phyloP scores from a whole-genome alignment of 179 eudicot genomes.

The Silene vulgaris region DNA sequence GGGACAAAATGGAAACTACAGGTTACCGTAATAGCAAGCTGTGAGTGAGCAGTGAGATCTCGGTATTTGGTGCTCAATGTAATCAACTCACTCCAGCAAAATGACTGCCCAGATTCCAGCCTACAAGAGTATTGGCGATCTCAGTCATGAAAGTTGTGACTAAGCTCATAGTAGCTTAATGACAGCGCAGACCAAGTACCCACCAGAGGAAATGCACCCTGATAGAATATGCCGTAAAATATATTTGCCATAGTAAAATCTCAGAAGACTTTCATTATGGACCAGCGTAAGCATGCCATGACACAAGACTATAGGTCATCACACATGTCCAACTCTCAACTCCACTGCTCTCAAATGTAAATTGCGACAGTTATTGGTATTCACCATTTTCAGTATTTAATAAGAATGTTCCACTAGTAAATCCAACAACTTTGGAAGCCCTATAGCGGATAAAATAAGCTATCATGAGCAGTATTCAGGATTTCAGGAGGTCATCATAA shows the following conservation, averaged over 20 bases:
- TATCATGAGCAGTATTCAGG: neutral
- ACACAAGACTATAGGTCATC: neutral
- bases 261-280: neutral
- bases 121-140: slow-evolving; percentile 33
- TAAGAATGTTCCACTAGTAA: neutral
- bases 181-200: neutral
- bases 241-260: slow-evolving; percentile 2
- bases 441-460: neutral
- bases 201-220: slow-evolving; percentile 8
- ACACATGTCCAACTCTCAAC: slow-evolving; percentile 7
- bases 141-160: slow-evolving; percentile 5
- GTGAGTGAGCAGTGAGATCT: slow-evolving; percentile 86
- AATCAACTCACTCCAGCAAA: slow-evolving; percentile 84
- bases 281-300: neutral
- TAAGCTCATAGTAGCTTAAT: neutral
- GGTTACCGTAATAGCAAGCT: slow-evolving; percentile 74
- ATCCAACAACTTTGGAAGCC: neutral
- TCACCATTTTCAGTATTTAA: neutral
- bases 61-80: slow-evolving; percentile 91
- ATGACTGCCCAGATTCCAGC: slow-evolving; percentile 80
- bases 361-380: neutral
- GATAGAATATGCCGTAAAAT: slow-evolving; percentile 8
- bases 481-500: neutral
- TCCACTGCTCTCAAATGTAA: neutral
- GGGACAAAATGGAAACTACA: slow-evolving; percentile 4